These are phyloP conservation scores for Yamadazyma spencermartinsiae DNA, from an alignment of 1,139 yeast genomes.

Conservation along the genomic window DNA sequence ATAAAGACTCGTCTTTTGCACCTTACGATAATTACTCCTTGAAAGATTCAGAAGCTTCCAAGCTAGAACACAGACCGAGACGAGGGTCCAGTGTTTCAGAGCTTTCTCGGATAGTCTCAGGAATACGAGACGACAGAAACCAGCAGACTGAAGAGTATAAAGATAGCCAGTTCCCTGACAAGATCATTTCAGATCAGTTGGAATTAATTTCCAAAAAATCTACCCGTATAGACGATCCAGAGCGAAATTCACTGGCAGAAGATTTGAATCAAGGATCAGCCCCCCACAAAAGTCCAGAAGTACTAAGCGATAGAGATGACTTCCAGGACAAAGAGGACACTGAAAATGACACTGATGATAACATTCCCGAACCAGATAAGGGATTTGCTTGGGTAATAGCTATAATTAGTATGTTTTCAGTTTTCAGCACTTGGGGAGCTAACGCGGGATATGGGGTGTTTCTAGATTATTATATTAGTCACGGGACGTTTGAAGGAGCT, in stretches of 20 bases:
- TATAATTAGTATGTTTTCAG: slow-evolving; percentile 47
- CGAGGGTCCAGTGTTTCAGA: slow-evolving; percentile 22
- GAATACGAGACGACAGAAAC: slow-evolving; percentile 34
- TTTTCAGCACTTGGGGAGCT: slow-evolving; percentile 72
- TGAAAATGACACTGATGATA: slow-evolving; percentile 14
- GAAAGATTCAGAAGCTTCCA: background rate
- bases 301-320: slow-evolving; percentile 23
- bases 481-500: slow-evolving; percentile 56
- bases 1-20: background rate
- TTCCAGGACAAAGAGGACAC: slow-evolving; percentile 60
- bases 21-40: background rate
- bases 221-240: slow-evolving; percentile 9
- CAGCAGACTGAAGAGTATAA: slow-evolving; percentile 18
- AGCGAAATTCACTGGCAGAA: slow-evolving; percentile 11
- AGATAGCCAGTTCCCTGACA: slow-evolving; percentile 23
- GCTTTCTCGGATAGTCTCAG: slow-evolving; percentile 31
- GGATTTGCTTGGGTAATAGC: slow-evolving; percentile 75
- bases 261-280: no score
- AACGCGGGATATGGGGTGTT: slow-evolving; percentile 72
- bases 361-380: slow-evolving; percentile 59
- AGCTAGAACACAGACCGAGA: background rate
- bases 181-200: slow-evolving; percentile 23
- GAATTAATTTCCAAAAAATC: slow-evolving; percentile 17
- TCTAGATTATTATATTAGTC: slow-evolving; percentile 51
- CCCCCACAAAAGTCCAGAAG: no score